Percentiles rank a stretch among this genome's conserved stretches.
These are phyloP conservation scores for Seiridium cupressi DNA, from an alignment of 2,329 filamentous ascomycete genomes.

Conservation along the genomic window DNA sequence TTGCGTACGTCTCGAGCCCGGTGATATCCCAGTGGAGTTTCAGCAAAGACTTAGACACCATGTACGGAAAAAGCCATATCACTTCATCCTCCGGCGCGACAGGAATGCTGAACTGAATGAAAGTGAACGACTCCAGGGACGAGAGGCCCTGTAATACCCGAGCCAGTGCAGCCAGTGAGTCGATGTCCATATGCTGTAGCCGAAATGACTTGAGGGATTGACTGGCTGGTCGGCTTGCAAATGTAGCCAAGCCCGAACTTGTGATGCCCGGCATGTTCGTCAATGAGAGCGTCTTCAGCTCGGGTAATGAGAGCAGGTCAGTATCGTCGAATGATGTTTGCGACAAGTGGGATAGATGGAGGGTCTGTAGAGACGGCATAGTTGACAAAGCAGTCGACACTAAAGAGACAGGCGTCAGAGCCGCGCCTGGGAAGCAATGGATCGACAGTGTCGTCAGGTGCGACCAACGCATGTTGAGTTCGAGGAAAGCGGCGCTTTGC, in stretches of 20 bases:
- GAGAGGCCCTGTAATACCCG: slow-evolving; percentile 57
- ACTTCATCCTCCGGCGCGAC: slow-evolving; percentile 53
- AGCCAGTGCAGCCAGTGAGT: slow-evolving; percentile 54
- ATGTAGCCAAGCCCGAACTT: slow-evolving; percentile 53
- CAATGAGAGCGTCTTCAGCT: slow-evolving; percentile 53
- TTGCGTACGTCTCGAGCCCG: slow-evolving; percentile 40
- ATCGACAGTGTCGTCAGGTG: slow-evolving; percentile 56
- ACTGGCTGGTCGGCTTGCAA: slow-evolving; percentile 49
- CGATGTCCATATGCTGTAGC: slow-evolving; percentile 55
- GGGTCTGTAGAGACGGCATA: slow-evolving; percentile 53
- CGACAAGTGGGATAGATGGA: slow-evolving; percentile 59
- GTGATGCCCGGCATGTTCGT: slow-evolving; percentile 56
- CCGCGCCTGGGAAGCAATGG: slow-evolving; percentile 56
- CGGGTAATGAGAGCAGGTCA: slow-evolving; percentile 53
- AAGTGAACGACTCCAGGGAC: slow-evolving; percentile 45
- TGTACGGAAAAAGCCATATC: slow-evolving; percentile 63
- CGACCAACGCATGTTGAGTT: slow-evolving; percentile 53
- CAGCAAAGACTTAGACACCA: slow-evolving; percentile 52
- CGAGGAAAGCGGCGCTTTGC: slow-evolving; percentile 44
- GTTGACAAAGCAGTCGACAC: slow-evolving; percentile 47
- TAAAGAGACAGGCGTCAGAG: slow-evolving; percentile 49
- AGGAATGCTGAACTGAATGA: slow-evolving; percentile 55
- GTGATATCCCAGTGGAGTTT: slow-evolving; percentile 66
- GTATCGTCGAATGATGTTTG: slow-evolving; percentile 55
- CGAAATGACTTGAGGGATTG: slow-evolving; percentile 46